phyloP scores from a whole-genome alignment of 2,329 filamentous ascomycete genomes.

The Bipolaris bicolor region DNA sequence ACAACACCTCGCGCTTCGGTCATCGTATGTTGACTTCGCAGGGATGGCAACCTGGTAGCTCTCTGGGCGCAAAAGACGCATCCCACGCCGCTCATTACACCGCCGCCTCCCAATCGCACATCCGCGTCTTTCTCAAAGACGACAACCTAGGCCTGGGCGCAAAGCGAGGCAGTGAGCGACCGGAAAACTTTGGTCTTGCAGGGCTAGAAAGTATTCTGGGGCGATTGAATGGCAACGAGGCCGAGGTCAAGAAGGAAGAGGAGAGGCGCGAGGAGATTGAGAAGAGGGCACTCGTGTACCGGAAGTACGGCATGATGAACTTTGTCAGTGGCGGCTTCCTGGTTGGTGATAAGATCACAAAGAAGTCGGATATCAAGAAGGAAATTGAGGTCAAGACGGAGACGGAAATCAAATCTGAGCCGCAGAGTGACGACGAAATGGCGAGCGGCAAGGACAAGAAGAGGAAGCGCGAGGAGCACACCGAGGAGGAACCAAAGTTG shows the following conservation, averaged over 20 bases:
- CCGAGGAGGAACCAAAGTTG: conserved; percentile 37
- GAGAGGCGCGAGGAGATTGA: conserved; percentile 71
- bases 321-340: conserved; percentile 87
- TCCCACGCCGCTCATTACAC: conserved; percentile 78
- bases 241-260: conserved; percentile 72
- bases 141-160: conserved; percentile 91
- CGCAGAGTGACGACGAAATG: conserved; percentile 39
- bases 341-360: conserved; percentile 63
- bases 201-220: conserved; percentile 86
- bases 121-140: conserved; percentile 84
- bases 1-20: conserved; percentile 81
- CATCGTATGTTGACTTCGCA: conserved; percentile 87
- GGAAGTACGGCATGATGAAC: conserved; percentile 78
- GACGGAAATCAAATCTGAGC: conserved; percentile 52
- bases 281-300: conserved; percentile 74
- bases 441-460: conserved; percentile 39
- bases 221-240: conserved; percentile 85
- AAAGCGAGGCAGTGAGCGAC: conserved; percentile 69
- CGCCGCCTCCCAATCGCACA: conserved; percentile 81
- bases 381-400: conserved; percentile 38
- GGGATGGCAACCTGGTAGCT: conserved; percentile 87
- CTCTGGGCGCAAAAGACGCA: conserved; percentile 78
- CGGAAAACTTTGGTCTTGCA: conserved; percentile 81
- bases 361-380: conserved; percentile 53
- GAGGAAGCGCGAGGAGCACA: conserved; percentile 46